phyloP scores from a whole-genome alignment of 2,329 filamentous ascomycete species.

The Lasiodiplodia theobromae region DNA sequence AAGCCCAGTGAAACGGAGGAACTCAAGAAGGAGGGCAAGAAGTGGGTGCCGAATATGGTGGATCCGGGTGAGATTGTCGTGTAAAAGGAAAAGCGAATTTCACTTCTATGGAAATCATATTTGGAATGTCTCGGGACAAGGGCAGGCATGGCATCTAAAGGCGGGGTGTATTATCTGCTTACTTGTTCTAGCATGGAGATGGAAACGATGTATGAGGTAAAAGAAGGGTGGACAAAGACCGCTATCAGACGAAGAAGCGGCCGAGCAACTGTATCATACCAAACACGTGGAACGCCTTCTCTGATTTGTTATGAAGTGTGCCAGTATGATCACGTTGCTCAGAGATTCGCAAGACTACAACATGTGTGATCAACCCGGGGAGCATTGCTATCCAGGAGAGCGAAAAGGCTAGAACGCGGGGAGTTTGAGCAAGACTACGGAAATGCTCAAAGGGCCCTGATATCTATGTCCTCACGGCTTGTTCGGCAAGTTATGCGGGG shows the following conservation, averaged over 20 bases:
- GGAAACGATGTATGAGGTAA: slow-evolving; percentile 16
- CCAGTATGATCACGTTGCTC: not conserved
- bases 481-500: not conserved
- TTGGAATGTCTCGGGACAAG: not conserved
- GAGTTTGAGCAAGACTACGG: not conserved
- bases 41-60: slow-evolving; percentile 63
- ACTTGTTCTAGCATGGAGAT: not conserved
- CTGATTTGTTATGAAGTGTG: not conserved
- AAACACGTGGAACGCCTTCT: slow-evolving; percentile 12
- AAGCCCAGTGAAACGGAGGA: slow-evolving; percentile 59
- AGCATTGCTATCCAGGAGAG: not conserved
- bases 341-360: not conserved
- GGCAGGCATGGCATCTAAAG: slow-evolving; percentile 1
- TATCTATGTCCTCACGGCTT: not conserved
- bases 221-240: slow-evolving; percentile 10
- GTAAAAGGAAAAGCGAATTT: slow-evolving; percentile 33
- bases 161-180: not conserved
- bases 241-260: not conserved
- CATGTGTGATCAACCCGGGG: not conserved
- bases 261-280: slow-evolving; percentile 22
- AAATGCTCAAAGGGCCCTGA: not conserved
- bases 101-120: slow-evolving; percentile 24
- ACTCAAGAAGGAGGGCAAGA: slow-evolving; percentile 42
- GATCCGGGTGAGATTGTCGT: slow-evolving; percentile 65
- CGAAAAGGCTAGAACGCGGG: not conserved